Evolutionary conservation across 176 grass and related monocot species (phyloP).

Genomic region (Cenchrus purpureus): DNA sequence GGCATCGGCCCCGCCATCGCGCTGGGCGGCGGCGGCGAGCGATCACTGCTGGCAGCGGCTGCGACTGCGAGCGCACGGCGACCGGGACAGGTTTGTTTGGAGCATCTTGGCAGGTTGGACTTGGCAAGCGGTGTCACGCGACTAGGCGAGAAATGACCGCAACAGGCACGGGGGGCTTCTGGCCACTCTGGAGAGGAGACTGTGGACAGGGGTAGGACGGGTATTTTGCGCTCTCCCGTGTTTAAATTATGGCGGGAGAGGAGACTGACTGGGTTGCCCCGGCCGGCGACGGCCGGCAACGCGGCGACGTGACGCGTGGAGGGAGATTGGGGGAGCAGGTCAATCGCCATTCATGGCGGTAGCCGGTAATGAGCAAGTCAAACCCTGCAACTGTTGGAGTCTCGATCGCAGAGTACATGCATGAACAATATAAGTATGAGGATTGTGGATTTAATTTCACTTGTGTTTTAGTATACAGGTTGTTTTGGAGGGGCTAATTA

Average conservation of each 20-base stretch:
- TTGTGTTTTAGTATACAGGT: no score
- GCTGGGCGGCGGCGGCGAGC: no score
- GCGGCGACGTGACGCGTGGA: constrained; percentile 46
- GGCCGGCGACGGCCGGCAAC: constrained; percentile 48
- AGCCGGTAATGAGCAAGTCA: neutral
- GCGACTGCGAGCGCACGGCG: neutral
- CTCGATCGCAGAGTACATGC: no score
- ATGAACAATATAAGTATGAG: no score
- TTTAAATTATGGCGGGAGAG: constrained; percentile 55
- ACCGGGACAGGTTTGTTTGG: constrained; percentile 20
- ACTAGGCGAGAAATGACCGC: constrained; percentile 15
- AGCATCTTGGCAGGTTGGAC: neutral
- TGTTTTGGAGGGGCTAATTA: no score
- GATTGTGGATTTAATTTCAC: no score
- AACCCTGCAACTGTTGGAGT: neutral
- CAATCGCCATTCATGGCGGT: neutral
- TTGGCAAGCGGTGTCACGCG: neutral
- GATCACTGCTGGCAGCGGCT: neutral
- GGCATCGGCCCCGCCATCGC: constrained; percentile 45
- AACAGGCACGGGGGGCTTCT: neutral
- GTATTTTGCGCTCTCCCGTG: neutral
- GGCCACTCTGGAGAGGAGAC: no score
- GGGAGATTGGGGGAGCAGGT: neutral
- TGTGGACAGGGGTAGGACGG: constrained; percentile 14
- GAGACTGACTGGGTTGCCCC: constrained; percentile 23